These are phyloP conservation scores for Dictyostelium citrinum DNA, from an alignment of 78 protist species.

Conservation along the genomic window DNA sequence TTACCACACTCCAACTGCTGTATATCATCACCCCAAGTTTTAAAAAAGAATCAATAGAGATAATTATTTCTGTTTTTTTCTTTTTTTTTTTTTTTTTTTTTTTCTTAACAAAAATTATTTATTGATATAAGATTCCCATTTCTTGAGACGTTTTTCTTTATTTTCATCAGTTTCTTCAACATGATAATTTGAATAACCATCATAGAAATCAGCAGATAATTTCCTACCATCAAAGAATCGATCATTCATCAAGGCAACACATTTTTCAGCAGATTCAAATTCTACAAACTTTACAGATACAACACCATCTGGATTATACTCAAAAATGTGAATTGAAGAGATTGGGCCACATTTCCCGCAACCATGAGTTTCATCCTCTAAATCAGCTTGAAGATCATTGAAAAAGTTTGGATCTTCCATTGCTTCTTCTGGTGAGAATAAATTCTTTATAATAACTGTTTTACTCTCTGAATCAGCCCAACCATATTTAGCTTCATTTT, in stretches of 20 bases:
- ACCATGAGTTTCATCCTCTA: slow-evolving; percentile 63
- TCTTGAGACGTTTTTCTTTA: slow-evolving; percentile 41
- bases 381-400: slow-evolving; percentile 40
- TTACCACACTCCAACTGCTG: too few species aligned
- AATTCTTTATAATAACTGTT: slow-evolving; percentile 27
- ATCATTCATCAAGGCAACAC: slow-evolving; percentile 79
- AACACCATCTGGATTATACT: slow-evolving; percentile 83
- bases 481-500: slow-evolving; percentile 30
- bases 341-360: slow-evolving; percentile 75
- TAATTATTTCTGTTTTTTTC: too few species aligned
- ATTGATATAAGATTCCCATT: slow-evolving; percentile 59
- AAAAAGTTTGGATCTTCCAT: slow-evolving; percentile 58
- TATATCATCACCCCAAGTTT: too few species aligned
- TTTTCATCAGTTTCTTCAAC: slow-evolving; percentile 80
- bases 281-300: slow-evolving; percentile 59
- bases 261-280: slow-evolving; percentile 56
- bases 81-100: not conserved
- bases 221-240: slow-evolving; percentile 64
- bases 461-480: slow-evolving; percentile 65
- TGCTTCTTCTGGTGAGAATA: slow-evolving; percentile 38
- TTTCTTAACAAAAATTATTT: not conserved
- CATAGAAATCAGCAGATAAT: slow-evolving; percentile 67
- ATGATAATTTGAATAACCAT: slow-evolving; percentile 76
- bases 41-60: too few species aligned
- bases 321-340: slow-evolving; percentile 45